These are phyloP conservation scores for Globisporangium orthogonon DNA, from an alignment of 352 stramenopile species.

Conservation along the genomic window DNA sequence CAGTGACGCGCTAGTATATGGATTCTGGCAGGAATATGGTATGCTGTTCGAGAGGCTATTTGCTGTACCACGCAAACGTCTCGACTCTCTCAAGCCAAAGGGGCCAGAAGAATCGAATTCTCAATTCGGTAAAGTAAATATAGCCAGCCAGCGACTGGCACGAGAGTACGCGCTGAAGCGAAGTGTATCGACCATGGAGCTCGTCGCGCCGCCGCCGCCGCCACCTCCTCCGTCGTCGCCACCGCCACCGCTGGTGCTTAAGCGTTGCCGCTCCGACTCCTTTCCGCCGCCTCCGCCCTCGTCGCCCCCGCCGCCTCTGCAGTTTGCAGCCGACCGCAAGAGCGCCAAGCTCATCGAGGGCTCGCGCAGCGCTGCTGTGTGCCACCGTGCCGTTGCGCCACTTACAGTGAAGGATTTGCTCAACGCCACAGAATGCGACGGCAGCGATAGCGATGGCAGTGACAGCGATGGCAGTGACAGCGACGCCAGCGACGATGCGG, in stretches of 20 bases:
- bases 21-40: background rate
- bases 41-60: background rate
- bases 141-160: background rate
- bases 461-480: background rate
- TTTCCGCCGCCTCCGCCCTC: slow-evolving; percentile 16
- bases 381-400: background rate
- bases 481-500: background rate
- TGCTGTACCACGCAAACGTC: background rate
- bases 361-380: slow-evolving; percentile 1
- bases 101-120: background rate
- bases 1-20: too few species aligned
- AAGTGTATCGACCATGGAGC: background rate
- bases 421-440: slow-evolving; percentile 1
- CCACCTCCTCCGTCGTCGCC: background rate
- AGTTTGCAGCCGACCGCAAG: background rate
- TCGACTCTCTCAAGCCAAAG: background rate
- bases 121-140: background rate
- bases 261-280: slow-evolving; percentile 27
- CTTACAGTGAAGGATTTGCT: slow-evolving; percentile 13
- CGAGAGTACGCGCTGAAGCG: too few species aligned
- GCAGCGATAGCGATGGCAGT: background rate
- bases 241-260: slow-evolving; percentile 17
- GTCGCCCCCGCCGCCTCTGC: slow-evolving; percentile 14
- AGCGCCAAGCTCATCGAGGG: slow-evolving; percentile 2
- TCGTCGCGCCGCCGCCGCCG: background rate